phyloP scores from a whole-genome alignment of 257 asterid genomes.

The Handroanthus guayacan region DNA sequence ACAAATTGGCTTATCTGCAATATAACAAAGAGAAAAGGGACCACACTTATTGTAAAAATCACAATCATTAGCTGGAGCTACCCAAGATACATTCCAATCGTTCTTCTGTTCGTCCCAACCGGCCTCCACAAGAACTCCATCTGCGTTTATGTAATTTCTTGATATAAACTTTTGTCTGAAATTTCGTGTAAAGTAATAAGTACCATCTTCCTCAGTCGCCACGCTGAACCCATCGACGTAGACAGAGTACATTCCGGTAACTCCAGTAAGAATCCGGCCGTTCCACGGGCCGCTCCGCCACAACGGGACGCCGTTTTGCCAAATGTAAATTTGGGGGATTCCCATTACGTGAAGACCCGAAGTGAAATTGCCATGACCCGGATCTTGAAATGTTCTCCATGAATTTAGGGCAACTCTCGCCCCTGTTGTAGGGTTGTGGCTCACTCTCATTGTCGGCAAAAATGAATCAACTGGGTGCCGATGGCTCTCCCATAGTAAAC shows the following conservation, averaged over 20 bases:
- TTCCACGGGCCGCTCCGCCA: conserved; percentile 66
- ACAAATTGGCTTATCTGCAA: conserved; percentile 36
- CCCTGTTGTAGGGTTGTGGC: conserved; percentile 38
- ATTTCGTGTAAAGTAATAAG: conserved; percentile 3
- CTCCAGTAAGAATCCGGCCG: conserved; percentile 43
- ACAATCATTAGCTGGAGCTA: conserved; percentile 35
- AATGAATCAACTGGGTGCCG: conserved; percentile 45
- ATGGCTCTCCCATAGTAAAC: conserved; percentile 58
- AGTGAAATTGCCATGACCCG: conserved; percentile 54
- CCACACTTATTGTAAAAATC: conserved; percentile 49
- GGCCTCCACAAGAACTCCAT: conserved; percentile 25
- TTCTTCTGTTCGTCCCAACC: conserved; percentile 39
- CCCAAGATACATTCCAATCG: conserved; percentile 38
- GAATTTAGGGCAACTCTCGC: conserved; percentile 39
- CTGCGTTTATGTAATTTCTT: conserved; percentile 12
- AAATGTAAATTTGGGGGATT: conserved; percentile 43
- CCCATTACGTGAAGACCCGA: conserved; percentile 23
- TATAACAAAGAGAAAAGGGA: conserved; percentile 37
- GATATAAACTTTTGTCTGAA: conserved; percentile 1
- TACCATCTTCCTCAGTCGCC: conserved; percentile 33
- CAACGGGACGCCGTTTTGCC: conserved; percentile 39
- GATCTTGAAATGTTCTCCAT: conserved; percentile 54
- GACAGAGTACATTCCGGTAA: conserved; percentile 34
- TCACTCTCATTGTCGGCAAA: conserved; percentile 50
- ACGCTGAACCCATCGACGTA: conserved; percentile 41